A percentile compares a stretch with the other conserved stretches of the same genome.
These are phyloP conservation scores for Ensete glaucum DNA, from an alignment of 176 grass and related monocot genomes.

Conservation along the genomic window DNA sequence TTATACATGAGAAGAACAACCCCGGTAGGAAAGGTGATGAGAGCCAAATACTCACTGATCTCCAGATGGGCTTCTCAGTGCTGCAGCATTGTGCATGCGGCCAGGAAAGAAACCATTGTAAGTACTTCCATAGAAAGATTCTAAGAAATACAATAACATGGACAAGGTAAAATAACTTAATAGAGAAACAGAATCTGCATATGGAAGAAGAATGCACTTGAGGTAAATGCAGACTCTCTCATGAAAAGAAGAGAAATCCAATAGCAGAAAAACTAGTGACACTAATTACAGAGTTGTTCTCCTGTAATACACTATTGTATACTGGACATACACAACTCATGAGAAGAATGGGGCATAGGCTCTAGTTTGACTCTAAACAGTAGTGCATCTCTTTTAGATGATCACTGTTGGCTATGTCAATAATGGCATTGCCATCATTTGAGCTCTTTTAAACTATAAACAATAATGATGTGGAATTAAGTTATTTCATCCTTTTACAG, in stretches of 20 bases:
- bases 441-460: no score
- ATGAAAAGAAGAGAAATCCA: not conserved
- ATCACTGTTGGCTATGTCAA: no score
- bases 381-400: no score
- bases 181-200: no score
- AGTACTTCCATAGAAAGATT: constrained; percentile 4
- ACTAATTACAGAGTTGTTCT: not conserved
- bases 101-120: constrained; percentile 5
- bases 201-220: not conserved
- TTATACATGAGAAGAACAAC: not conserved
- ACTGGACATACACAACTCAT: not conserved
- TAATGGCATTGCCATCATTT: no score
- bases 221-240: not conserved
- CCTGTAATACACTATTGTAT: not conserved
- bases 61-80: constrained; percentile 70
- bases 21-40: not conserved
- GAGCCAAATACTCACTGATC: constrained; percentile 59
- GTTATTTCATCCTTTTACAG: no score
- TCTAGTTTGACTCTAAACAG: not conserved
- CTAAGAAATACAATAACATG: not conserved
- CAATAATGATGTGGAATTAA: no score
- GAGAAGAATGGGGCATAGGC: not conserved
- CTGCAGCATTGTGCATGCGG: constrained; percentile 30
- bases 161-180: no score
- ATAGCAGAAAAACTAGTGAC: not conserved